Base-by-base conservation (phyloP, 2,329 filamentous ascomycete genomes). In the Fusarium begoniae region DNA sequence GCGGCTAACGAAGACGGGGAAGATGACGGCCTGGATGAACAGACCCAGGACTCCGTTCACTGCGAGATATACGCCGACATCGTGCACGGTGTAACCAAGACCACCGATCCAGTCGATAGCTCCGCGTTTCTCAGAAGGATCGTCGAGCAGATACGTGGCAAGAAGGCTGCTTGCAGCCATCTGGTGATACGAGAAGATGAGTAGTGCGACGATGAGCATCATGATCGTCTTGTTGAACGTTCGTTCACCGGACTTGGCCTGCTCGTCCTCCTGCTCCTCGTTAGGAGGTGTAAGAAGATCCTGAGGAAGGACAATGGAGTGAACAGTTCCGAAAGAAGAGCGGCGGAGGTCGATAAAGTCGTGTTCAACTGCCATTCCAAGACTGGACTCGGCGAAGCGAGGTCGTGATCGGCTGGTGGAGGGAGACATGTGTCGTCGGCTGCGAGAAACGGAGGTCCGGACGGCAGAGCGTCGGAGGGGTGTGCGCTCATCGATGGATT, bases 21-120 rank as follows among this genome's bases (percentile, higher is more conserved):
- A 94, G 37, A 95, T 84, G 51, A 94, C 81, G 3, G 88, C 93
- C 81, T 95, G 93, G 50, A 95, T 91, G 75, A 92, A 85, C 2
- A 95, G 87, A 1, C 92, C 92, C 63, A 95, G 90, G 70, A 92
- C 82, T 6, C 92, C 93, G 74, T 94, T 93, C 58, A 92, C 82
- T 7, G 90, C 89, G 82, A 94, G 87, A 75, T 93, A 92, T 28
- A 91, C 80, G 20, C 92, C 92, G 20, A 93, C 91, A 43, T 91
- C 87, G 76, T 91, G 89, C 5, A 90, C 90, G 4, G 87, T 89
- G 54, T 92, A 85, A 4, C 91, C 92, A 6, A 94, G 84, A 9
- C 92, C 92, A 51, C 92, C 92, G 1, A 87, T 80, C 15, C 89
- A 73, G 64, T 85, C 84, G 14, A 85, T 75, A 5, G 75, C 5